These are phyloP conservation scores for Alternaria sp. DNA, from an alignment of 2,329 filamentous ascomycete genomes.

Conservation along the genomic window DNA sequence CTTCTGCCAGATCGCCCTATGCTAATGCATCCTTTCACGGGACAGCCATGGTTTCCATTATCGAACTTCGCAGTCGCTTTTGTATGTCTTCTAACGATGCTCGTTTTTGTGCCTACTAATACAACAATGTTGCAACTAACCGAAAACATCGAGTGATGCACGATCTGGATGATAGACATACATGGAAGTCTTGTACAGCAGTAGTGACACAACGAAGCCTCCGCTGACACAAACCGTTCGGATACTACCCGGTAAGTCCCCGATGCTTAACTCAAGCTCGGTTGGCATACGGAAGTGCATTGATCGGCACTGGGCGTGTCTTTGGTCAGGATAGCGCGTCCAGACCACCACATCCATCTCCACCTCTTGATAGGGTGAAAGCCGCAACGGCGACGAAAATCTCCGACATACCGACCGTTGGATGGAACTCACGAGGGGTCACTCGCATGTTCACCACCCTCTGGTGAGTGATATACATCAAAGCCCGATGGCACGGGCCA, in stretches of 20 bases:
- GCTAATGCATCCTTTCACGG: neutral
- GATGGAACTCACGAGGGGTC: conserved; percentile 10
- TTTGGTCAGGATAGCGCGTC: neutral
- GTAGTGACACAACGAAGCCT: neutral
- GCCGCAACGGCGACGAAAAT: conserved; percentile 17
- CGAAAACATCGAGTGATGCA: neutral
- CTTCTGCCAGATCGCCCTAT: neutral
- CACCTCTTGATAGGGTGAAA: neutral
- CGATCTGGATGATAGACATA: neutral
- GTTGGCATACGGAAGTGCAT: neutral
- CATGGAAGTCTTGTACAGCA: neutral
- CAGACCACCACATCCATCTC: neutral
- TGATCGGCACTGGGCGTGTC: conserved; percentile 14
- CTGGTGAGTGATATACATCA: conserved; percentile 2
- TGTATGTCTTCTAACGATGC: neutral
- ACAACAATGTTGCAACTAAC: neutral
- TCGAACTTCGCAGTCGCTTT: neutral
- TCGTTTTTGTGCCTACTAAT: neutral
- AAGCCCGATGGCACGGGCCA: conserved; percentile 29
- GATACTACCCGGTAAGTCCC: conserved; percentile 14
- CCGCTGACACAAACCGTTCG: conserved; percentile 7
- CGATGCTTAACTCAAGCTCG: conserved; percentile 4
- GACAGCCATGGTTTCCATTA: neutral
- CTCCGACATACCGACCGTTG: conserved; percentile 26
- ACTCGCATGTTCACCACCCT: conserved; percentile 1